A percentile compares a stretch with the other conserved stretches of the same genome.
These are phyloP conservation scores for Tolypocladium tropicale DNA, from an alignment of 2,329 filamentous ascomycete genomes.

Conservation along the genomic window DNA sequence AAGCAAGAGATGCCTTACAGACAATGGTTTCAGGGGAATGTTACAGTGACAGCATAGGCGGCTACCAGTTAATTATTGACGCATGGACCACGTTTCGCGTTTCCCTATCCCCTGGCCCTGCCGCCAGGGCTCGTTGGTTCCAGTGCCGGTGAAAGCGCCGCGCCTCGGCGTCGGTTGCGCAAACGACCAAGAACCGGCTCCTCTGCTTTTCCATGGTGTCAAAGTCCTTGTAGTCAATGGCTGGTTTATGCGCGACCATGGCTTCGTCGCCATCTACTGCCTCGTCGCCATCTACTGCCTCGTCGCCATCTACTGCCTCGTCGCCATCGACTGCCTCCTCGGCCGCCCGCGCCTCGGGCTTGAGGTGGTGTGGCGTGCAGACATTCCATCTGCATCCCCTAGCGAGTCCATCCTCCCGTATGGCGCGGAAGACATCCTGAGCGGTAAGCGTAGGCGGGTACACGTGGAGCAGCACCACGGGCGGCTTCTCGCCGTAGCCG, in stretches of 20 bases:
- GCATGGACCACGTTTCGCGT: constrained; percentile 15
- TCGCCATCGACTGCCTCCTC: constrained; percentile 2
- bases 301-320: constrained; percentile 5
- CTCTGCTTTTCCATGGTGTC: constrained; percentile 10
- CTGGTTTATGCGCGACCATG: not conserved
- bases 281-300: constrained; percentile 4
- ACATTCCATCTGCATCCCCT: constrained; percentile 18
- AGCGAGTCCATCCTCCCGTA: constrained; percentile 30
- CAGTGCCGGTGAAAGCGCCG: constrained; percentile 30
- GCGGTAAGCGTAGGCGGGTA: constrained; percentile 19
- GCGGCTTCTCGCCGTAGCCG: constrained; percentile 13
- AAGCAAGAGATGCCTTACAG: not conserved
- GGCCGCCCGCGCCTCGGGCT: not conserved
- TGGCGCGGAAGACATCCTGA: constrained; percentile 22
- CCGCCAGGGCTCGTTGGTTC: constrained; percentile 23
- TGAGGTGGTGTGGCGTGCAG: constrained; percentile 8
- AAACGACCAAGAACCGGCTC: constrained; percentile 23
- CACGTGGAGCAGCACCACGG: constrained; percentile 19
- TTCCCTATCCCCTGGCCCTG: constrained; percentile 2
- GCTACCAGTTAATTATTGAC: constrained; percentile 23
- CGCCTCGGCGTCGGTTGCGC: constrained; percentile 20
- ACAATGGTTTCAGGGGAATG: not conserved
- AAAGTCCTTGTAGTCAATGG: constrained; percentile 1
- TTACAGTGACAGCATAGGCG: constrained; percentile 4
- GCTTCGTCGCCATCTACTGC: constrained; percentile 5